These are phyloP conservation scores for Favolaschia claudopus DNA, from an alignment of 768 basidiomycete genomes.

Conservation along the genomic window DNA sequence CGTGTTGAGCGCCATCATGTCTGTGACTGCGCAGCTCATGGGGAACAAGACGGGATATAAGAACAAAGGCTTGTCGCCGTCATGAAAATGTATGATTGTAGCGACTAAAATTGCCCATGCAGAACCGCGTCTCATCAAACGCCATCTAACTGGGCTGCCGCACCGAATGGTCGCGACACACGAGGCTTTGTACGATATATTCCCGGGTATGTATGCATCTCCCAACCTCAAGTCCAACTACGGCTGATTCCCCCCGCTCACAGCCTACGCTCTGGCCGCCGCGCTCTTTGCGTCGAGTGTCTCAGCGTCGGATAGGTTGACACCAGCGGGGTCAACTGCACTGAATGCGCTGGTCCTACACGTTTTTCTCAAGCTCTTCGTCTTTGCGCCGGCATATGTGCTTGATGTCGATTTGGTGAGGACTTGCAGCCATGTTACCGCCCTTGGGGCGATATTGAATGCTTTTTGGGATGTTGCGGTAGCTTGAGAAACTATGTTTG, in stretches of 20 bases:
- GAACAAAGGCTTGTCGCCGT: background rate
- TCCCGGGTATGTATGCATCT: constrained; percentile 7
- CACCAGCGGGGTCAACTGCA: too few species aligned
- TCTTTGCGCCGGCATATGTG: constrained; percentile 6
- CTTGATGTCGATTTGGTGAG: background rate
- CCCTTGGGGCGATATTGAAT: too few species aligned
- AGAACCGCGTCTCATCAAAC: constrained; percentile 12
- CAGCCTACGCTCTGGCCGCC: constrained; percentile 4
- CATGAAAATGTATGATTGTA: background rate
- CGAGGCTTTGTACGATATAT: constrained; percentile 16
- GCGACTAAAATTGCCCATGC: background rate
- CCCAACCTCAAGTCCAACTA: too few species aligned
- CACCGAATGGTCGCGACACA: constrained; percentile 18
- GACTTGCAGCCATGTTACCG: constrained; percentile 5
- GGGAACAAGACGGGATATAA: constrained; percentile 8
- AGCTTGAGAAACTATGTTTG: too few species aligned
- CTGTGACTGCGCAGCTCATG: background rate
- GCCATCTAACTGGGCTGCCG: background rate
- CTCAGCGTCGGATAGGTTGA: background rate
- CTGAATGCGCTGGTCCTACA: constrained; percentile 12
- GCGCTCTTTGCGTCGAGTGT: background rate
- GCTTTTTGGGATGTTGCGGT: too few species aligned
- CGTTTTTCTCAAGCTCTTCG: constrained; percentile 10
- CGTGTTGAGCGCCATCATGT: constrained; percentile 4
- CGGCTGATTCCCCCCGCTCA: too few species aligned